Percentiles rank a stretch among this genome's conserved stretches.
phyloP scores from a whole-genome alignment of 106 monocot genomes.

The Dioscorea dumetorum region DNA sequence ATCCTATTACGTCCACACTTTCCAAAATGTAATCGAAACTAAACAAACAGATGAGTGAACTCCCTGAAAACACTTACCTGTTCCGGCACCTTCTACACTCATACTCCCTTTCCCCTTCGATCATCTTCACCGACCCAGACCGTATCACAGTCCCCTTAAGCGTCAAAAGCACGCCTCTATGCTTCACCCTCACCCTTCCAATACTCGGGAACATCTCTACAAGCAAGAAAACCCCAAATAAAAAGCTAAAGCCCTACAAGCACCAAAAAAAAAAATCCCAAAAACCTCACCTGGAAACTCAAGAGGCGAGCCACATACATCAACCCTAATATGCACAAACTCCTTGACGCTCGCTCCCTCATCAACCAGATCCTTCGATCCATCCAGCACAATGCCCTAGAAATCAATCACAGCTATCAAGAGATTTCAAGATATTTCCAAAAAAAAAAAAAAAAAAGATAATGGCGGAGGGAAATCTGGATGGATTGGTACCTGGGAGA shows the following conservation, averaged over 20 bases:
- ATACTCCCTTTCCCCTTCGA: slow-evolving; percentile 81
- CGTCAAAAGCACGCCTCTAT: slow-evolving; percentile 74
- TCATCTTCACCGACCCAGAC: slow-evolving; percentile 88
- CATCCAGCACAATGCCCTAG: slow-evolving; percentile 43
- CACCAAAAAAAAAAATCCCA: not conserved
- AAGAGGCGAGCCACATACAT: slow-evolving; percentile 70
- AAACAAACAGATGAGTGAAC: not conserved
- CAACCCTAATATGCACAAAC: slow-evolving; percentile 75
- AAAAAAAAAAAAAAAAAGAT: not conserved
- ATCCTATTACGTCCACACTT: not conserved
- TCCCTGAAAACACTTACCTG: slow-evolving; percentile 31
- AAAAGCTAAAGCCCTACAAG: not conserved
- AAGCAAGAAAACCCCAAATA: slow-evolving; percentile 1
- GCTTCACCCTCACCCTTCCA: slow-evolving; percentile 79
- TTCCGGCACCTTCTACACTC: slow-evolving; percentile 82
- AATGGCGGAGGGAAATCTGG: not conserved
- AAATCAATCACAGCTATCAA: not conserved
- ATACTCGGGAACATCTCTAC: slow-evolving; percentile 86
- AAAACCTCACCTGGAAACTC: slow-evolving; percentile 70
- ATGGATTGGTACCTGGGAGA: slow-evolving; percentile 39
- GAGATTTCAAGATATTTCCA: no score
- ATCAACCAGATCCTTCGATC: slow-evolving; percentile 20
- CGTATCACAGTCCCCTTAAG: slow-evolving; percentile 89
- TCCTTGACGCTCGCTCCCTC: slow-evolving; percentile 31
- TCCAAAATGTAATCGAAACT: not conserved